phyloP scores from a whole-genome alignment of 331 rosid species.

The Acacia concinna region DNA sequence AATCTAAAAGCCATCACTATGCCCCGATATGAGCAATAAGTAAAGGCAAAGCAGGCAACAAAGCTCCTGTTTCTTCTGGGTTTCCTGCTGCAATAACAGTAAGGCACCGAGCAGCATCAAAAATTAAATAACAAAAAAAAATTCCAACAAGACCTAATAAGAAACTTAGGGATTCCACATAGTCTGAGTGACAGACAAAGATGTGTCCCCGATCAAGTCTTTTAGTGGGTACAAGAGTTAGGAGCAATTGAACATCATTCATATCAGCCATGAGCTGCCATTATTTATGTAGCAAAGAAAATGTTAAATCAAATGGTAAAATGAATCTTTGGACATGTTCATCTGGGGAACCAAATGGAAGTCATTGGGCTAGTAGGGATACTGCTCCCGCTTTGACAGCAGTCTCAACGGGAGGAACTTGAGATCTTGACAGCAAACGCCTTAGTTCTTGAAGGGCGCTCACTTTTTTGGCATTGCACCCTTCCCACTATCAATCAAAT shows the following conservation, averaged over 20 bases:
- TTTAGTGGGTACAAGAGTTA: background rate
- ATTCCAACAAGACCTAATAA: background rate
- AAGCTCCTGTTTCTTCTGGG: constrained; percentile 85
- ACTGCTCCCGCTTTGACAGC: constrained; percentile 84
- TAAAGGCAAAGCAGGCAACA: constrained; percentile 88
- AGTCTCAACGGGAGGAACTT: constrained; percentile 88
- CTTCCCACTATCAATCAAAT: constrained; percentile 70
- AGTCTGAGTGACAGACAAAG: constrained; percentile 17
- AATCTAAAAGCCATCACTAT: constrained; percentile 40
- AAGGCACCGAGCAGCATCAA: constrained; percentile 98
- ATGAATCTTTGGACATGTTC: constrained; percentile 67
- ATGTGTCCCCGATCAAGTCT: constrained; percentile 12
- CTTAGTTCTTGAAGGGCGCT: constrained; percentile 77
- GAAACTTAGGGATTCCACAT: background rate
- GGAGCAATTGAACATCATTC: constrained; percentile 24
- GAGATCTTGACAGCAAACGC: constrained; percentile 79
- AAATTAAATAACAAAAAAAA: constrained; percentile 30
- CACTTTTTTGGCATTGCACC: constrained; percentile 79
- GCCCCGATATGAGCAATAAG: constrained; percentile 98
- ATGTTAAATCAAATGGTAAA: background rate
- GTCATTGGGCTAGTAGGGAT: constrained; percentile 76
- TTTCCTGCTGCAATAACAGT: constrained; percentile 94
- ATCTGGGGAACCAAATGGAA: constrained; percentile 91
- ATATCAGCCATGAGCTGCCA: background rate
- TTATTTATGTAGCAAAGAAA: background rate